phyloP scores from a whole-genome alignment of 2,329 filamentous ascomycete species.

The Karstenula rhodostoma region DNA sequence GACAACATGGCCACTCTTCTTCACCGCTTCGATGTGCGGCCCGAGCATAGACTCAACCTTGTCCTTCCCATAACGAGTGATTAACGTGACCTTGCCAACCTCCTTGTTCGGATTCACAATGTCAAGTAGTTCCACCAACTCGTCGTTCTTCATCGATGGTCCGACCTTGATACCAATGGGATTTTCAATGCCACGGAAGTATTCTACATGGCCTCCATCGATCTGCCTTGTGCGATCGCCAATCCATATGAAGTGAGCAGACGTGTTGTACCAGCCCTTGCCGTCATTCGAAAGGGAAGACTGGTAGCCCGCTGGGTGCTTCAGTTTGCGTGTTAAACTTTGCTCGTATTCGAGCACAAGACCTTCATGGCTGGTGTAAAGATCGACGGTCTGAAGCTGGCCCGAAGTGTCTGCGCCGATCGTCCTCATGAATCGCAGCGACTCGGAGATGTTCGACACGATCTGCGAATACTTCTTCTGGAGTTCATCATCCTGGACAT shows the following conservation, averaged over 20 bases:
- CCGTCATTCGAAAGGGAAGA: constrained; percentile 41
- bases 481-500: constrained; percentile 83
- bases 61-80: constrained; percentile 88
- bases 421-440: constrained; percentile 91
- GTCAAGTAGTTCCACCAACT: constrained; percentile 81
- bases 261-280: constrained; percentile 88
- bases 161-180: constrained; percentile 97
- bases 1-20: constrained; percentile 76
- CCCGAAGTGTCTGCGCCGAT: constrained; percentile 87
- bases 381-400: constrained; percentile 87
- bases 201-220: constrained; percentile 93
- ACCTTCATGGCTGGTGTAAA: constrained; percentile 95
- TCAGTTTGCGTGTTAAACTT: constrained; percentile 78
- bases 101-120: constrained; percentile 84
- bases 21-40: constrained; percentile 86
- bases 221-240: constrained; percentile 95
- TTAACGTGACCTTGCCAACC: constrained; percentile 92
- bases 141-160: constrained; percentile 78
- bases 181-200: constrained; percentile 95
- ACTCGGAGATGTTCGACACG: constrained; percentile 86
- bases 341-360: constrained; percentile 95
- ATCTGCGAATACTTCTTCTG: constrained; percentile 87
- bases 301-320: constrained; percentile 63
- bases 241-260: constrained; percentile 97
- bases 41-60: constrained; percentile 81